Percentiles rank a stretch among this genome's conserved stretches.
Evolutionary conservation across 2,329 filamentous ascomycete genomes (phyloP).

Genomic region (Achaetomium macrosporum): DNA sequence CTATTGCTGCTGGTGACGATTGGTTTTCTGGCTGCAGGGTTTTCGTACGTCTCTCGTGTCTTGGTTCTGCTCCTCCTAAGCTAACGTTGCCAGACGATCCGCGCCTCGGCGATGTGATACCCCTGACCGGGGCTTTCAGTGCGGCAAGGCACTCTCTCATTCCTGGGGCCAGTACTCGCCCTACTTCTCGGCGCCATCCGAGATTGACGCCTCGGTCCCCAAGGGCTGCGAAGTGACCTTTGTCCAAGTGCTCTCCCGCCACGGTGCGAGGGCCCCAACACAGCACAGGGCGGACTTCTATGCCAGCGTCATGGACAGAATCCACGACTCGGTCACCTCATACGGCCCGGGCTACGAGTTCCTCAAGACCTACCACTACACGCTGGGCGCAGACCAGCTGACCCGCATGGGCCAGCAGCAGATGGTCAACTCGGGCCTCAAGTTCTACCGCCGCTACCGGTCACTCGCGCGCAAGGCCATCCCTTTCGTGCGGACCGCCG

Average conservation of each 20-base stretch:
- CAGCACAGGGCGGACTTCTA: constrained; percentile 60
- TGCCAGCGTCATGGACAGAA: constrained; percentile 54
- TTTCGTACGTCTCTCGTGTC: constrained; percentile 21
- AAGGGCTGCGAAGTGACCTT: constrained; percentile 69
- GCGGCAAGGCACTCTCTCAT: constrained; percentile 55
- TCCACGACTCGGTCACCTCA: constrained; percentile 51
- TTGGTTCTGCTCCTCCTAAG: background rate
- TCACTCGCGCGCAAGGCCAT: constrained; percentile 43
- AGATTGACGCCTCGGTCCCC: constrained; percentile 56
- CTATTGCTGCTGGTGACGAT: constrained; percentile 6
- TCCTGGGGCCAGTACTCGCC: constrained; percentile 86
- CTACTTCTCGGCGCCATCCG: constrained; percentile 69
- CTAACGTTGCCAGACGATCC: constrained; percentile 9
- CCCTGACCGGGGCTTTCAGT: constrained; percentile 54
- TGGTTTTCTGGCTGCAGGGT: constrained; percentile 17
- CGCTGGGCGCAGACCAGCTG: constrained; percentile 46
- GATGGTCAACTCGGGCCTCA: constrained; percentile 67
- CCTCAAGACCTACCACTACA: constrained; percentile 65
- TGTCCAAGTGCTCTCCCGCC: constrained; percentile 73
- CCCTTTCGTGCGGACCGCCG: constrained; percentile 44
- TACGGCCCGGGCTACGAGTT: constrained; percentile 65
- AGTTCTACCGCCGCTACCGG: constrained; percentile 70
- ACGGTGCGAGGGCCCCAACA: constrained; percentile 80
- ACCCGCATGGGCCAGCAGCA: constrained; percentile 62
- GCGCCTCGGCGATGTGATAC: constrained; percentile 43